phyloP scores from a whole-genome alignment of 192 early-diverging fungal genomes.

The Phlyctochytrium arcticum region DNA sequence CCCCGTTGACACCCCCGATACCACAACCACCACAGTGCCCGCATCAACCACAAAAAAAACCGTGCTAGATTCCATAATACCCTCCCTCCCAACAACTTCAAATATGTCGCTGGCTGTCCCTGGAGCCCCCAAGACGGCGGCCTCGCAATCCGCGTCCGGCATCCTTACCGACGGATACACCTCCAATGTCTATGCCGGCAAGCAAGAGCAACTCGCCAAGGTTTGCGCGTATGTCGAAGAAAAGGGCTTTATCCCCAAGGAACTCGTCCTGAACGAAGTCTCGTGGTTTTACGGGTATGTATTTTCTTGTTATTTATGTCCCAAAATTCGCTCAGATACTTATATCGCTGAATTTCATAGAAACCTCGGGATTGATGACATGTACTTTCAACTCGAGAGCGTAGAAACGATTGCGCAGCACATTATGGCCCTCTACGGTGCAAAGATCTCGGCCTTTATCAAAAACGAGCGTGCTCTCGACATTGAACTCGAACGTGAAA shows the following conservation, averaged over 20 bases:
- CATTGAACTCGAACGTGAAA: constrained; percentile 86
- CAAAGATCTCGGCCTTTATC: constrained; percentile 90
- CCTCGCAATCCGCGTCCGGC: constrained; percentile 1
- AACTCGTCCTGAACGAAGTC: constrained; percentile 86
- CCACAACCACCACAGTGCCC: too few relatives aligned
- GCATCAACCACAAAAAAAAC: too few relatives aligned
- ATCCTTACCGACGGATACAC: constrained; percentile 36
- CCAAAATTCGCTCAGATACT: too few relatives aligned
- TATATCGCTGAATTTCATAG: constrained; percentile 38
- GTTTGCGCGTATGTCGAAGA: constrained; percentile 80
- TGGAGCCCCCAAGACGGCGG: constrained; percentile 12
- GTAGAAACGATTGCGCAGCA: constrained; percentile 90
- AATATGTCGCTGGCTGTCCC: constrained; percentile 39
- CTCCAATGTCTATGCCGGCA: constrained; percentile 82
- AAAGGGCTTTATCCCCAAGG: constrained; percentile 84
- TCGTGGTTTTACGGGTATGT: constrained; percentile 91
- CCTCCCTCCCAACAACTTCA: too few relatives aligned
- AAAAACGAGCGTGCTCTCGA: constrained; percentile 76
- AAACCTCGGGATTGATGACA: constrained; percentile 96
- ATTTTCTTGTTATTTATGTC: too few relatives aligned
- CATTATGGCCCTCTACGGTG: constrained; percentile 93
- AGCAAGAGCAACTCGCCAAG: constrained; percentile 84
- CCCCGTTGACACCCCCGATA: too few relatives aligned
- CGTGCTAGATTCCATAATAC: too few relatives aligned
- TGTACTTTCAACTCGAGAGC: constrained; percentile 92